Conservation (phyloP, 768 basidiomycete genomes). For the Botryobasidium botryosum region DNA sequence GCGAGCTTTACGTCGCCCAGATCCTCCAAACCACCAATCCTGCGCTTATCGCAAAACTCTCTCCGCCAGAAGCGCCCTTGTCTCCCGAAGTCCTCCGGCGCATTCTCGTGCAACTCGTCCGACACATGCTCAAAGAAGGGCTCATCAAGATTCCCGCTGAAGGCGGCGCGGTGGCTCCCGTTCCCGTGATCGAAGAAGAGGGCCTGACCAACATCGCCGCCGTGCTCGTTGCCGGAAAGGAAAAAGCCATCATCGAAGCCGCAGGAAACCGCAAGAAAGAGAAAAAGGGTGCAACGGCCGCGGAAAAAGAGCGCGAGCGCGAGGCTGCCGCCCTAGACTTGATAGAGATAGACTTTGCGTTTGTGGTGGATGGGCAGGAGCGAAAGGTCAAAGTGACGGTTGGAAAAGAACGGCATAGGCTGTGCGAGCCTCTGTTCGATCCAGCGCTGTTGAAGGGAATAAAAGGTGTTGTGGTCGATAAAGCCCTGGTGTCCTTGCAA, state of each 20-base stretch:
- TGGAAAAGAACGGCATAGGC: slow-evolving; percentile 77
- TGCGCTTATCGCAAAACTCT: slow-evolving; percentile 38
- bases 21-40: slow-evolving; percentile 48
- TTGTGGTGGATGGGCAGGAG: slow-evolving; percentile 16
- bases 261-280: slow-evolving; percentile 58
- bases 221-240: slow-evolving; percentile 77
- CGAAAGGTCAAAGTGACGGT: slow-evolving; percentile 37
- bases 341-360: slow-evolving; percentile 45
- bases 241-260: slow-evolving; percentile 73
- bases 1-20: slow-evolving; percentile 58
- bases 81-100: slow-evolving; percentile 28
- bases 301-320: slow-evolving; percentile 61
- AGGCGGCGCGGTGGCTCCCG: slow-evolving; percentile 33
- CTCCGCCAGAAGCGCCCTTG: slow-evolving; percentile 34
- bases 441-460: slow-evolving; percentile 34
- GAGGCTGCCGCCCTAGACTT: slow-evolving; percentile 78
- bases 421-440: slow-evolving; percentile 83
- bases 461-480: slow-evolving; percentile 16
- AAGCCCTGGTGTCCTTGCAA: too few relatives aligned
- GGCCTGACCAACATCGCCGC: slow-evolving; percentile 84
- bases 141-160: slow-evolving; percentile 57
- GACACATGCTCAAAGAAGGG: slow-evolving; percentile 44
- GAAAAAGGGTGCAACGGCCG: slow-evolving; percentile 45
- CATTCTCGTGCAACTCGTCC: slow-evolving; percentile 45
- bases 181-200: slow-evolving; percentile 26